Conservation (phyloP, 805 yeast species). For the Ogataea parapolymorpha region DNA sequence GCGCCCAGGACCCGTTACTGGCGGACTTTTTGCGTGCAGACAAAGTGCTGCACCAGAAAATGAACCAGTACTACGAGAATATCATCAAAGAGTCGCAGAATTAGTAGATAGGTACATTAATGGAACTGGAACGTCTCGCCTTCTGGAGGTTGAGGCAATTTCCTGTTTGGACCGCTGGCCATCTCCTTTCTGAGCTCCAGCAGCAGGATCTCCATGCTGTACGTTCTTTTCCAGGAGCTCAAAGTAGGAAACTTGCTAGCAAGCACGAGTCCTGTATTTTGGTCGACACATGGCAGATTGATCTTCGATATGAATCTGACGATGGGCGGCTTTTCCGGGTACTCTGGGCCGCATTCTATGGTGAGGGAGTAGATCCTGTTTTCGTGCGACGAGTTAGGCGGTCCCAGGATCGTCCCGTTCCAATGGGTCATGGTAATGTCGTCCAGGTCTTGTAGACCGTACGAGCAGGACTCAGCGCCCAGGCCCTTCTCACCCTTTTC, state of each 20-base stretch:
- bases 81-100: conserved; percentile 8
- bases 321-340: conserved; percentile 87
- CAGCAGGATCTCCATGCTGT: conserved; percentile 89
- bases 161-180: conserved; percentile 81
- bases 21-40: conserved; percentile 33
- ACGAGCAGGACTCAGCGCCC: conserved; percentile 95
- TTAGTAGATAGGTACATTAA: neutral
- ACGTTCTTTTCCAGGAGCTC: conserved; percentile 82
- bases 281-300: conserved; percentile 89
- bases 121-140: conserved; percentile 53
- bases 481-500: conserved; percentile 98
- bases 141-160: conserved; percentile 87
- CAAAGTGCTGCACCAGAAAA: conserved; percentile 26
- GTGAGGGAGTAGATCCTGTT: conserved; percentile 86
- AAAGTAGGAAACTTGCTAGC: conserved; percentile 60
- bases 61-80: conserved; percentile 28
- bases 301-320: conserved; percentile 80
- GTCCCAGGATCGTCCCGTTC: conserved; percentile 98
- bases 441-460: conserved; percentile 85
- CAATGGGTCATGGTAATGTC: conserved; percentile 92
- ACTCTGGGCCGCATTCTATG: conserved; percentile 75
- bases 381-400: conserved; percentile 80
- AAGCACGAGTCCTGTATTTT: conserved; percentile 52
- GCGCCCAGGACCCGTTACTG: conserved; percentile 15
- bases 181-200: conserved; percentile 86